Conservation (phyloP, 164 flowering plant species). For the Vitis rotundifolia region DNA sequence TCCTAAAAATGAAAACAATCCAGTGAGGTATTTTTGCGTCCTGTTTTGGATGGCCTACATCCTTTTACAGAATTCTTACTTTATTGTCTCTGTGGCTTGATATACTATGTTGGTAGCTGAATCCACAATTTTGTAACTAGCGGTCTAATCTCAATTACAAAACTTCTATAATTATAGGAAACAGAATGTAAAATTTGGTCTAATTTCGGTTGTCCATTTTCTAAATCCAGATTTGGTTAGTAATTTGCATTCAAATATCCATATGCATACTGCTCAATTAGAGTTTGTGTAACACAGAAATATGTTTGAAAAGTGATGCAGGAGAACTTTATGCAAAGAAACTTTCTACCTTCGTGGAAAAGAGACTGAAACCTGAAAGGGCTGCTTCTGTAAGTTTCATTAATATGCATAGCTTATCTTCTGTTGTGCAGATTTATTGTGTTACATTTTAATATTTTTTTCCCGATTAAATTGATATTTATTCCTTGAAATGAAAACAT, state of each 20-base stretch:
- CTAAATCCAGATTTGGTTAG: not conserved
- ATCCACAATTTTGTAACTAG: not conserved
- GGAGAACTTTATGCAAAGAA: conserved; percentile 91
- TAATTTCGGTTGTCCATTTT: not conserved
- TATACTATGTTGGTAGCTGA: not conserved
- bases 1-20: not conserved
- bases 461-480: not conserved
- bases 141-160: not conserved
- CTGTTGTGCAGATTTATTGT: not conserved
- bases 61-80: not conserved
- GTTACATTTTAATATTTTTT: not conserved
- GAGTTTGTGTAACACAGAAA: not conserved
- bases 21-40: not conserved
- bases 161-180: not conserved
- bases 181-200: not conserved
- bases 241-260: not conserved
- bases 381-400: conserved; percentile 88
- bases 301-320: conserved; percentile 60
- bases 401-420: not conserved
- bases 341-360: conserved; percentile 91
- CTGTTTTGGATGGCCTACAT: not conserved
- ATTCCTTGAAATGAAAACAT: not conserved
- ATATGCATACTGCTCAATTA: not conserved
- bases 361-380: conserved; percentile 82
- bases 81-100: not conserved